A percentile compares a stretch with the other conserved stretches of the same genome.
Evolutionary conservation across 257 asterid genomes (phyloP).

Genomic region (Cinchona pubescens): DNA sequence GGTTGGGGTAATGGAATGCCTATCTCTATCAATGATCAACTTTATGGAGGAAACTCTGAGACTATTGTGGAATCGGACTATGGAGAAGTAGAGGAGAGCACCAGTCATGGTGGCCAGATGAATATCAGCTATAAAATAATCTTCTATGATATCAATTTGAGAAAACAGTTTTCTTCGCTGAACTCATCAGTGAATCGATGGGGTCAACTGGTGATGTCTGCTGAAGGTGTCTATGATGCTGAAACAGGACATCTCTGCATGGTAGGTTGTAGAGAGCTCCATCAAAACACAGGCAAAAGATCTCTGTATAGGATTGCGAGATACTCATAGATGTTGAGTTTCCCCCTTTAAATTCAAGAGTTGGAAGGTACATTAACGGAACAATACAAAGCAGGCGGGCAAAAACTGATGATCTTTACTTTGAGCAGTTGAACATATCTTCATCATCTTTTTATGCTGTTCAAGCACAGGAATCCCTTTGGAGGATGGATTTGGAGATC

Average conservation of each 20-base stretch:
- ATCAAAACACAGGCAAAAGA: not conserved
- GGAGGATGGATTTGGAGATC: conserved; percentile 79
- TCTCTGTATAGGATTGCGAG: conserved; percentile 57
- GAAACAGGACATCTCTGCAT: conserved; percentile 58
- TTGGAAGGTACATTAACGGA: conserved; percentile 32
- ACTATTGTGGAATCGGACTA: not conserved
- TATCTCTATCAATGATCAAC: conserved; percentile 37
- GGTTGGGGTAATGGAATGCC: conserved; percentile 53
- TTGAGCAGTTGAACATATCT: conserved; percentile 32
- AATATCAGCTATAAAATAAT: conserved; percentile 52
- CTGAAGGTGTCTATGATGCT: conserved; percentile 57
- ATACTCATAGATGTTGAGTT: conserved; percentile 39
- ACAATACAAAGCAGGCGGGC: conserved; percentile 46
- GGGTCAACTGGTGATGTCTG: conserved; percentile 29
- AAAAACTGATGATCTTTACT: conserved; percentile 40
- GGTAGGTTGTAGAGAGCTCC: conserved; percentile 61
- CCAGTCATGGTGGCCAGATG: conserved; percentile 2
- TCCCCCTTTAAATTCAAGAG: conserved; percentile 25
- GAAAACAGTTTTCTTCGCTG: conserved; percentile 2
- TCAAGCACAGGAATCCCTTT: conserved; percentile 33
- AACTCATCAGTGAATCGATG: conserved; percentile 16
- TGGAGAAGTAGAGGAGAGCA: conserved; percentile 14
- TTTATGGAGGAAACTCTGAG: not conserved
- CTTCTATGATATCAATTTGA: conserved; percentile 1
- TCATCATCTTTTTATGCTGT: conserved; percentile 22